phyloP scores from a whole-genome alignment of 2,329 filamentous ascomycete genomes.

The Diatrype stigma region DNA sequence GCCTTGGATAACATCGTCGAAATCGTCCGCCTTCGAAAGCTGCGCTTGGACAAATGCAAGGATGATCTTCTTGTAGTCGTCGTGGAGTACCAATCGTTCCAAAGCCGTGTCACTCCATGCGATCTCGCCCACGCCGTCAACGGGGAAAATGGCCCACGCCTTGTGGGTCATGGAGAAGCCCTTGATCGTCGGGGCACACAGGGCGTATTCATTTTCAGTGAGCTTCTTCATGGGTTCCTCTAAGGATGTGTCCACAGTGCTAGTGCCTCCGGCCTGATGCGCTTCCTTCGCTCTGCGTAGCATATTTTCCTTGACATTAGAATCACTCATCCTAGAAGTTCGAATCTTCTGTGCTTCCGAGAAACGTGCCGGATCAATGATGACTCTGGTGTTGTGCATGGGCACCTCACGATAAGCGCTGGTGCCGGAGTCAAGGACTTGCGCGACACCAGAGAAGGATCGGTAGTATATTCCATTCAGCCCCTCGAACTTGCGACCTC shows the following conservation, averaged over 20 bases:
- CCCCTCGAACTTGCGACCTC: neutral
- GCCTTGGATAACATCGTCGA: constrained; percentile 5
- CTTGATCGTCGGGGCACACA: neutral
- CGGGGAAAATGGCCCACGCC: neutral
- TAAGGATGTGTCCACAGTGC: neutral
- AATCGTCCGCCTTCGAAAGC: constrained; percentile 3
- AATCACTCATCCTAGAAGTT: too few relatives aligned
- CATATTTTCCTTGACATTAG: too few relatives aligned
- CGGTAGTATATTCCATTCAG: neutral
- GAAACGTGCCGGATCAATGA: neutral
- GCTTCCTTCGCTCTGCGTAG: neutral
- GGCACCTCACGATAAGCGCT: neutral
- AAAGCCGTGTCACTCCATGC: neutral
- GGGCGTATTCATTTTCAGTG: neutral
- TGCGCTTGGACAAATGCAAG: constrained; percentile 15
- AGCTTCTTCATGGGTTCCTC: neutral
- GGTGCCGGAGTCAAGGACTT: neutral
- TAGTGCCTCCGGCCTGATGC: neutral
- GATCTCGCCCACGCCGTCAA: neutral
- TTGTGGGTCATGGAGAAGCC: neutral
- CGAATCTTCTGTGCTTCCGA: neutral
- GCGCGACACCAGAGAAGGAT: neutral
- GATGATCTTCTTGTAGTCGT: constrained; percentile 15
- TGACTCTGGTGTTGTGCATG: neutral
- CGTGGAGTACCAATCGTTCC: neutral